Evolutionary conservation across 257 asterid genomes (phyloP), one percentile per base, ranked within the genome.

Genomic region (Rauvolfia tetraphylla): DNA sequence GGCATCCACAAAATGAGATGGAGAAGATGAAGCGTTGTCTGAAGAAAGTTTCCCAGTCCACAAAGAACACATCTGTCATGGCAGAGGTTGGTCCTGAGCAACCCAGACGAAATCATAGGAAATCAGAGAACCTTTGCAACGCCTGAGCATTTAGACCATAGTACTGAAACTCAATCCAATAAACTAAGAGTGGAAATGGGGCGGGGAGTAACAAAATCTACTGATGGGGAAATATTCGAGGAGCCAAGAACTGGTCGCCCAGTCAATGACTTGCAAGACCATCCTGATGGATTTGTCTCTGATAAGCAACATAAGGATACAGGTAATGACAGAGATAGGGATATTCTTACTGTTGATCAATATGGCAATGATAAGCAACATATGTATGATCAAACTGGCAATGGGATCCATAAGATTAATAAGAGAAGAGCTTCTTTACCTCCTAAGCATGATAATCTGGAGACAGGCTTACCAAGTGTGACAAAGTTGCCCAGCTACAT

Each of bases 401-500:
- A 65, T 15, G 82, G 66, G 74, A 80, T 76, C 57, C 65, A 75
- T 67, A 87, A 78, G 71, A 58, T 65, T 27, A 68, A 74, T 33
- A 71, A 70, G 66, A 78, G 89, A 68, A 85, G 86, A 75, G 82
- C 76, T 81, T 79, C 89, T 58, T 79, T 87, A 69, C 86, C 90
- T 44, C 82, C 85, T 68, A 83, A 75, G 76, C 76, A 54, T 76
- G 85, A 79, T 68, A 69, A 74, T 67, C 76, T 75, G 49, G 83
- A 81, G 27, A 71, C 56, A 34, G 63, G 81, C 58, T 13, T 61
- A 54, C 82, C 68, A 34, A 83, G 57, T 66, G 70, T 42, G 23
- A 75, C 79, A 68, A 86, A 74, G 75, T 75, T 86, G 22, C 92
- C 90, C n/a, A 89, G 92, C 78, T 86, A 89, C 78, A 89, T 89